phyloP scores from a whole-genome alignment of 2,329 filamentous ascomycete species.

The Didymella arachidicola region DNA sequence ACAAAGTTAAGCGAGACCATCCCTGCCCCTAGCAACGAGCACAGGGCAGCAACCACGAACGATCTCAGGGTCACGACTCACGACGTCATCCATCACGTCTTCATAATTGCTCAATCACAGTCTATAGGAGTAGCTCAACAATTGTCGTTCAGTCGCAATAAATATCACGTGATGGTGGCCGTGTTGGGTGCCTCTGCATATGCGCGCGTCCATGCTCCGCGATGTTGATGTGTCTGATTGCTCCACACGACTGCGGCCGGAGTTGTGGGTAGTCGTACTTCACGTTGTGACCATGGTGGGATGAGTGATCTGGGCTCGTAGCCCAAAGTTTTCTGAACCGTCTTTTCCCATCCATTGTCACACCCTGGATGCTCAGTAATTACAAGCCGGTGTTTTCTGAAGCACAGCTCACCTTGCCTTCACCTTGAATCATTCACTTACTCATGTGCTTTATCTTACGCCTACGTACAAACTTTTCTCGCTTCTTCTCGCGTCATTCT shows the following conservation, averaged over 20 bases:
- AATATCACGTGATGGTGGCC: neutral
- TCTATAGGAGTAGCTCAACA: neutral
- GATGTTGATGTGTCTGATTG: neutral
- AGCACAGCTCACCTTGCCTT: neutral
- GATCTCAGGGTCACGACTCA: conserved; percentile 7
- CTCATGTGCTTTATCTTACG: neutral
- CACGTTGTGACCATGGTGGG: neutral
- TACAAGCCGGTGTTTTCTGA: neutral
- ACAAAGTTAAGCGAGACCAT: conserved; percentile 39
- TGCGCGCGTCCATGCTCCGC: neutral
- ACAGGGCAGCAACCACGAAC: conserved; percentile 22
- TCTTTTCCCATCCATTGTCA: neutral
- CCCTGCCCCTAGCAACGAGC: conserved; percentile 39
- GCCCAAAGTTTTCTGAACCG: neutral
- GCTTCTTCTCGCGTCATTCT: neutral
- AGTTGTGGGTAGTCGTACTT: neutral
- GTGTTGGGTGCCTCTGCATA: neutral
- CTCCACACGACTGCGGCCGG: neutral
- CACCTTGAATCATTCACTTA: neutral
- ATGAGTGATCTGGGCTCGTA: neutral
- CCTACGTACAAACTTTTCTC: neutral
- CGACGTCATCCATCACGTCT: conserved; percentile 8
- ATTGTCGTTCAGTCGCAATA: neutral
- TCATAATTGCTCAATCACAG: neutral
- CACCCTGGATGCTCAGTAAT: neutral